phyloP scores from a whole-genome alignment of 768 basidiomycete genomes.

The Auricularia cornea region DNA sequence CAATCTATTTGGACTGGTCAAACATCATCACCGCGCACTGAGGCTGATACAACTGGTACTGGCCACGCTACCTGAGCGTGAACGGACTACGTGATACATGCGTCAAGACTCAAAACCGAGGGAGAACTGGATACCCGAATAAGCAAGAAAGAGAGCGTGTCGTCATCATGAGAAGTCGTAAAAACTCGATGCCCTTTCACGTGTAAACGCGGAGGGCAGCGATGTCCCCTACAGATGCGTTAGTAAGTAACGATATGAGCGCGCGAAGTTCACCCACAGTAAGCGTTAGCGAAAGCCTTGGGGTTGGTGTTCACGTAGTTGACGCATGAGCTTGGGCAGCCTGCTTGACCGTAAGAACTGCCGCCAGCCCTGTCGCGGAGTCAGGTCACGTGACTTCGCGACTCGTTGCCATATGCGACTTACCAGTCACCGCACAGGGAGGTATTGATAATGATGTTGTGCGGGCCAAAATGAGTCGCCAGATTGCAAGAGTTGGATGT shows the following conservation, averaged over 20 bases:
- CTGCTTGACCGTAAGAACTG: conserved; percentile 17
- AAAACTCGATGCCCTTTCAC: not conserved
- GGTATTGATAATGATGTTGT: conserved; percentile 16
- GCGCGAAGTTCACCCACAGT: conserved; percentile 40
- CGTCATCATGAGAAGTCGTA: not conserved
- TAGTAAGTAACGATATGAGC: not conserved
- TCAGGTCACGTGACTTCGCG: too few relatives aligned
- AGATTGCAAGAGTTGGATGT: conserved; percentile 11
- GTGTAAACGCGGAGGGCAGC: not conserved
- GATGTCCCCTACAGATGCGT: not conserved
- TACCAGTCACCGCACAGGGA: conserved; percentile 14
- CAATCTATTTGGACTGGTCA: too few relatives aligned
- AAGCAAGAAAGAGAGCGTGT: not conserved
- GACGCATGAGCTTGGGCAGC: conserved; percentile 23
- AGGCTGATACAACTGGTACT: too few relatives aligned
- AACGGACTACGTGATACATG: not conserved
- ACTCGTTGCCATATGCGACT: too few relatives aligned
- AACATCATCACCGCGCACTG: too few relatives aligned
- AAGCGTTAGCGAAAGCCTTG: conserved; percentile 55
- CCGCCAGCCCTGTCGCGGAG: too few relatives aligned
- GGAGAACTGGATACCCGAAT: not conserved
- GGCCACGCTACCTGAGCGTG: too few relatives aligned
- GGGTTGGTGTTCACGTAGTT: conserved; percentile 61
- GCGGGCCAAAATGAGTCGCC: conserved; percentile 7
- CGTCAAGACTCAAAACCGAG: too few relatives aligned